These are phyloP conservation scores for Aquanectria penicillioides DNA, from an alignment of 2,329 filamentous ascomycete genomes.

Conservation along the genomic window DNA sequence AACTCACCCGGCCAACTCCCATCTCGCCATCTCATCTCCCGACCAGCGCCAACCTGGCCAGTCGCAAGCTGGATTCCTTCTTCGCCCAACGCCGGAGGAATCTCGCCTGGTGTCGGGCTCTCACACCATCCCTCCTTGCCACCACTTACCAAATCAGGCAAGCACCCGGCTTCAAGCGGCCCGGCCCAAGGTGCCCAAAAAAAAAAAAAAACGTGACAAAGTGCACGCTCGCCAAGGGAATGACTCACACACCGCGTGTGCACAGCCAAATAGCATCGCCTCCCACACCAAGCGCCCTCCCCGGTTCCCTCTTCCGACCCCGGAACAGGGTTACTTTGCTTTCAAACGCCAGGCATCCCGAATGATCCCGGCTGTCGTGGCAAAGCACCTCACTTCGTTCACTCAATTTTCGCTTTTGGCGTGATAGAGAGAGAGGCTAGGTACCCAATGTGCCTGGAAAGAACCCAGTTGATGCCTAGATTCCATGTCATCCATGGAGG, in stretches of 20 bases:
- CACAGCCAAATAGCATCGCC: conserved; percentile 27
- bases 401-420: neutral
- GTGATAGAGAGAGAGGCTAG: neutral
- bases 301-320: conserved; percentile 25
- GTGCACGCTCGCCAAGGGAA: conserved; percentile 22
- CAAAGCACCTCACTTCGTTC: too few relatives aligned
- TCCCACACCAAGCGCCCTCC: conserved; percentile 24
- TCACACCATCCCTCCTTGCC: conserved; percentile 31
- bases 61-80: neutral
- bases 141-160: conserved; percentile 37
- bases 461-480: neutral
- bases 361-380: too few relatives aligned
- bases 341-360: conserved; percentile 2
- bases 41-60: conserved; percentile 10
- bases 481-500: too few relatives aligned
- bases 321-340: neutral
- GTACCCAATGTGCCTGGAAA: neutral
- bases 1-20: conserved; percentile 4
- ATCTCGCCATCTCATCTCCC: neutral
- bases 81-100: neutral
- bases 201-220: conserved; percentile 20
- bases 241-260: conserved; percentile 44
- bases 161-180: conserved; percentile 33
- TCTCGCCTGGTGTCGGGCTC: conserved; percentile 5
- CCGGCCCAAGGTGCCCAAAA: neutral